phyloP scores from a whole-genome alignment of 2,329 filamentous ascomycete genomes.

The Paecilomyces dactylethromorphus region DNA sequence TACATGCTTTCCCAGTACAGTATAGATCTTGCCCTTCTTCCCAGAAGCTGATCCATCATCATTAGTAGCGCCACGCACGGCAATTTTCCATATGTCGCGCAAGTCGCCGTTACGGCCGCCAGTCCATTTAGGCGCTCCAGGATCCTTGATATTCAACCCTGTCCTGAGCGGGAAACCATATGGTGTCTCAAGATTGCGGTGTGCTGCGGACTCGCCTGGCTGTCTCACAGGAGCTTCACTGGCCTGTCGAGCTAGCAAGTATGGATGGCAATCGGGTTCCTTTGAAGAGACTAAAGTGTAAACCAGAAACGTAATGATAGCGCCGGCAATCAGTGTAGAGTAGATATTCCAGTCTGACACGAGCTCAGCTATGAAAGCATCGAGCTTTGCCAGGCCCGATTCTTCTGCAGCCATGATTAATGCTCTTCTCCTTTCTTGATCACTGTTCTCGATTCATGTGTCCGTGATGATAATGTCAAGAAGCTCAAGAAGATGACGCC shows the following conservation, averaged over 20 bases:
- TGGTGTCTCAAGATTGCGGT: constrained; percentile 75
- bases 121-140: constrained; percentile 74
- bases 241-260: constrained; percentile 81
- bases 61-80: constrained; percentile 56
- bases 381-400: constrained; percentile 59
- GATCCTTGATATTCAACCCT: constrained; percentile 75
- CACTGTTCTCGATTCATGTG: not conserved
- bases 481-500: not conserved
- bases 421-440: not conserved
- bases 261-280: constrained; percentile 87
- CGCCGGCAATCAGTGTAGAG: constrained; percentile 64
- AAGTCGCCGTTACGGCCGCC: constrained; percentile 81
- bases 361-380: constrained; percentile 62
- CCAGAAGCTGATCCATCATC: constrained; percentile 56
- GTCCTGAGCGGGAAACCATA: constrained; percentile 74
- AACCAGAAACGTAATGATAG: constrained; percentile 60
- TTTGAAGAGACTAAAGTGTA: constrained; percentile 64
- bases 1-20: constrained; percentile 68
- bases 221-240: constrained; percentile 71
- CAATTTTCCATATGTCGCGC: constrained; percentile 80
- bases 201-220: constrained; percentile 76
- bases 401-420: constrained; percentile 38
- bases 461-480: not conserved
- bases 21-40: constrained; percentile 65
- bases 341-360: constrained; percentile 76